A percentile compares a stretch with the other conserved stretches of the same genome.
phyloP scores from a whole-genome alignment of 2,329 filamentous ascomycete genomes.

The Monilinia vaccinii-corymbosi region DNA sequence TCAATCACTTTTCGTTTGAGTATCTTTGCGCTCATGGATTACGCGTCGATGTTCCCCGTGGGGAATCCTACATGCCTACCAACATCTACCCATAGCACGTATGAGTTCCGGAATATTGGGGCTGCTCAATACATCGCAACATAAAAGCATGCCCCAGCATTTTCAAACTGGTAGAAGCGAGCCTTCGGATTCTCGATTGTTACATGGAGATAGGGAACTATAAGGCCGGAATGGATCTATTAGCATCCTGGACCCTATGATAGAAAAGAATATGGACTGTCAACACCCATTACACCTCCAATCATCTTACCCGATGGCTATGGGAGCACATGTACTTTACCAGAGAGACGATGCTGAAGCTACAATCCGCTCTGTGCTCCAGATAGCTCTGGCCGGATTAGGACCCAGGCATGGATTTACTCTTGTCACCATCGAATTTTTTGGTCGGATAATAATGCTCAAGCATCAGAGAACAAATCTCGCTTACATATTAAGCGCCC shows the following conservation, averaged over 20 bases:
- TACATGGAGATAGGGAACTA: background rate
- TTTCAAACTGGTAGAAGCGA: background rate
- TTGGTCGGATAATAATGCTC: background rate
- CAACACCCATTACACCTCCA: background rate
- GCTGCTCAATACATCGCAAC: background rate
- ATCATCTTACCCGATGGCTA: background rate
- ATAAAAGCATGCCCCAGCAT: background rate
- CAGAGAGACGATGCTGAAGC: background rate
- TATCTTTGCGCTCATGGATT: background rate
- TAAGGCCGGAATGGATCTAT: background rate
- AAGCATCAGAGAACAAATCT: too few species aligned
- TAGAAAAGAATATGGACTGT: background rate
- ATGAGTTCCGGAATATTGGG: background rate
- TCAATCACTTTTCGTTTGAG: too few species aligned
- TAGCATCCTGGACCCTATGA: background rate
- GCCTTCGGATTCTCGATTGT: background rate
- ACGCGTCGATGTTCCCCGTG: background rate
- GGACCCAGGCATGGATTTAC: background rate
- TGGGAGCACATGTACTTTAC: accelerated
- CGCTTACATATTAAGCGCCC: accelerated
- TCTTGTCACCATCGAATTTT: accelerated
- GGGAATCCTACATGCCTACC: background rate
- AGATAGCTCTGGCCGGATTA: background rate
- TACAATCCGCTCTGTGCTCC: background rate
- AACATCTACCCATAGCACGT: background rate